Conservation (phyloP, 116 monocot species). For the Dioscorea cayenensis region DNA sequence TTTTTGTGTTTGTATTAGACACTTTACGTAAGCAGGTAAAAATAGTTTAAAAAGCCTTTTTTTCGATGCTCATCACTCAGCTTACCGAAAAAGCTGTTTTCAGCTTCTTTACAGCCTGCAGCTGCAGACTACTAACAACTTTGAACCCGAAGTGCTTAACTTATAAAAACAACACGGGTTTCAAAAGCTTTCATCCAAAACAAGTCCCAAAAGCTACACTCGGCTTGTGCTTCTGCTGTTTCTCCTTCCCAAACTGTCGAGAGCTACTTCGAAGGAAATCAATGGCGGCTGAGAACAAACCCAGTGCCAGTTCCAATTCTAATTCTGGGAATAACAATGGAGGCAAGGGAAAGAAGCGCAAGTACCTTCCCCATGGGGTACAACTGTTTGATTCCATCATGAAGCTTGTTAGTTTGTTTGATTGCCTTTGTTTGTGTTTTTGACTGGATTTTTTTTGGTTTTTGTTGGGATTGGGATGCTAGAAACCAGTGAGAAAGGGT, state of each 20-base stretch:
- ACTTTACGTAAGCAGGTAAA: too few relatives aligned
- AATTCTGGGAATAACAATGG: constrained; percentile 5
- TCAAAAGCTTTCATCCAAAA: too few relatives aligned
- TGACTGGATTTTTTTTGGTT: not conserved
- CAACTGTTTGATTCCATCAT: not conserved
- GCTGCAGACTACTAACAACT: too few relatives aligned
- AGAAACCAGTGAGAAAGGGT: constrained; percentile 81
- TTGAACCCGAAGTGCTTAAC: too few relatives aligned
- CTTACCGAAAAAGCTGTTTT: too few relatives aligned
- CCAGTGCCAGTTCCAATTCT: constrained; percentile 5
- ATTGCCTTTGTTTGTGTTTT: not conserved
- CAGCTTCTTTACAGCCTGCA: too few relatives aligned
- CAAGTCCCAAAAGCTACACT: too few relatives aligned
- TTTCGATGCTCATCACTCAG: too few relatives aligned
- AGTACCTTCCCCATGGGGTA: constrained; percentile 77
- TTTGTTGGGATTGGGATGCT: not conserved
- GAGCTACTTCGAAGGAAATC: not conserved
- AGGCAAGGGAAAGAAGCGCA: constrained; percentile 74
- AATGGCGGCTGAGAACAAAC: constrained; percentile 44
- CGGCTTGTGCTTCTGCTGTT: too few relatives aligned
- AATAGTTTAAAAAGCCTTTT: too few relatives aligned
- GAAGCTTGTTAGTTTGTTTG: not conserved
- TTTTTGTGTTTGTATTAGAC: too few relatives aligned
- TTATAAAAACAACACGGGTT: too few relatives aligned
- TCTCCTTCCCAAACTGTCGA: not conserved